Evolutionary conservation across 768 basidiomycete genomes (phyloP).

Genomic region (Podaxis sp.): DNA sequence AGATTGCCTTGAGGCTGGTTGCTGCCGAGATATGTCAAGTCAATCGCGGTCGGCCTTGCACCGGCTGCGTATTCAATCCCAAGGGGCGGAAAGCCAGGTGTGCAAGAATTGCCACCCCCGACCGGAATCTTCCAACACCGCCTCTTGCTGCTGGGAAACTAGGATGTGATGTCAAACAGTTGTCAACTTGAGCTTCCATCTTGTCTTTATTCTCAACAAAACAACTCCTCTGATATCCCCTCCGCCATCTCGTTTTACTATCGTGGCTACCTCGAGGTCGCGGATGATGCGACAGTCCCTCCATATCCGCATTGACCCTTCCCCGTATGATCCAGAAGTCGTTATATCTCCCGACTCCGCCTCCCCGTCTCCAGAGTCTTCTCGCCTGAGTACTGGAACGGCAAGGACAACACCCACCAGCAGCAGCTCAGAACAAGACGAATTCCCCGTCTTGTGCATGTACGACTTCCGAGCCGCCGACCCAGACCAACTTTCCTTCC

Average conservation of each 20-base stretch:
- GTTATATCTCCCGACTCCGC: slow-evolving; percentile 27
- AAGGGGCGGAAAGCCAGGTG: background rate
- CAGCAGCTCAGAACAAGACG: slow-evolving; percentile 24
- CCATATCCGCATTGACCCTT: slow-evolving; percentile 34
- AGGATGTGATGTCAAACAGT: slow-evolving; percentile 8
- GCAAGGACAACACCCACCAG: slow-evolving; percentile 26
- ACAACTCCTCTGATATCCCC: background rate
- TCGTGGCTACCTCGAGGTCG: slow-evolving; percentile 30
- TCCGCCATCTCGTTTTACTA: slow-evolving; percentile 6
- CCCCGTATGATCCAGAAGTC: slow-evolving; percentile 21
- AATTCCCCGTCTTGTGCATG: slow-evolving; percentile 59
- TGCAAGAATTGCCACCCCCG: background rate
- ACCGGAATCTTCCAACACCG: slow-evolving; percentile 10
- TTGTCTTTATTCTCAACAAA: background rate
- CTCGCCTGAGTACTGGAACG: slow-evolving; percentile 20
- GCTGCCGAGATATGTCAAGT: background rate
- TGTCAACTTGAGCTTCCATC: slow-evolving; percentile 3
- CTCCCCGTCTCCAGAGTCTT: slow-evolving; percentile 27
- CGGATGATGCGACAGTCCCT: slow-evolving; percentile 33
- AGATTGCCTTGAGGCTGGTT: background rate
- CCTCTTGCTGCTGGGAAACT: background rate
- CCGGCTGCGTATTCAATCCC: background rate
- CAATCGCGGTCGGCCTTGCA: background rate
- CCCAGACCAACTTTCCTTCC: slow-evolving; percentile 55
- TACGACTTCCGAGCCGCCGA: slow-evolving; percentile 67